Conservation (phyloP, 768 basidiomycete species). For the Trametes cingulata region DNA sequence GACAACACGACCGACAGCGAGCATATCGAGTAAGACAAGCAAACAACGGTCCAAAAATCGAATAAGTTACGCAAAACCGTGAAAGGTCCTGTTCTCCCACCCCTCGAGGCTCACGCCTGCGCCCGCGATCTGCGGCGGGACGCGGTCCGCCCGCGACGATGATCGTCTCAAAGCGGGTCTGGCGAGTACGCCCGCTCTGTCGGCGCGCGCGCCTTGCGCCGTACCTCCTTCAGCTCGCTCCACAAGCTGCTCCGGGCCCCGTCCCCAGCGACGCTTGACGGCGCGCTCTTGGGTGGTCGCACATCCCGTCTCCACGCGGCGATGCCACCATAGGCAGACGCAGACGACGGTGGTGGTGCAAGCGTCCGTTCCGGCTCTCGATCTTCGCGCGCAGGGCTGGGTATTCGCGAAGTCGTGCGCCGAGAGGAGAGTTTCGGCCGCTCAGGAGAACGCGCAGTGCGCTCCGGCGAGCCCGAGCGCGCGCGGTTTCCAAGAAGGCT, state of each 20-base stretch:
- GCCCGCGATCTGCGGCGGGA: not conserved
- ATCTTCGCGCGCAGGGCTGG: slow-evolving; percentile 39
- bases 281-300: slow-evolving; percentile 22
- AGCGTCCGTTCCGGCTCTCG: not conserved
- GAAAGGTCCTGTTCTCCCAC: slow-evolving; percentile 3
- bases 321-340: slow-evolving; percentile 28
- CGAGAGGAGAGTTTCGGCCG: slow-evolving; percentile 37
- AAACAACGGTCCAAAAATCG: not conserved
- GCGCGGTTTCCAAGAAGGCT: slow-evolving; percentile 39
- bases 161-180: slow-evolving; percentile 16
- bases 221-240: slow-evolving; percentile 55
- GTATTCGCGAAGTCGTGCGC: slow-evolving; percentile 32
- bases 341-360: slow-evolving; percentile 16
- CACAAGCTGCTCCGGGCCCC: slow-evolving; percentile 51
- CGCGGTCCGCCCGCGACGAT: not conserved
- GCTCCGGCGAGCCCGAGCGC: slow-evolving; percentile 28
- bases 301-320: slow-evolving; percentile 19
- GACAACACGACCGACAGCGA: slow-evolving; percentile 2
- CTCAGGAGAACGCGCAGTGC: slow-evolving; percentile 27
- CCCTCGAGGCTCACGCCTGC: too few species aligned
- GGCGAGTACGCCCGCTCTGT: slow-evolving; percentile 43
- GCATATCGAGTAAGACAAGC: slow-evolving; percentile 8
- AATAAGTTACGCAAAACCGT: slow-evolving; percentile 8
- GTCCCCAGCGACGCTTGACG: slow-evolving; percentile 33
- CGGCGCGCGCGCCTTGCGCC: slow-evolving; percentile 46